Base-by-base conservation (phyloP, 2,329 filamentous ascomycete species). In the Chrysosporium queenslandicum region DNA sequence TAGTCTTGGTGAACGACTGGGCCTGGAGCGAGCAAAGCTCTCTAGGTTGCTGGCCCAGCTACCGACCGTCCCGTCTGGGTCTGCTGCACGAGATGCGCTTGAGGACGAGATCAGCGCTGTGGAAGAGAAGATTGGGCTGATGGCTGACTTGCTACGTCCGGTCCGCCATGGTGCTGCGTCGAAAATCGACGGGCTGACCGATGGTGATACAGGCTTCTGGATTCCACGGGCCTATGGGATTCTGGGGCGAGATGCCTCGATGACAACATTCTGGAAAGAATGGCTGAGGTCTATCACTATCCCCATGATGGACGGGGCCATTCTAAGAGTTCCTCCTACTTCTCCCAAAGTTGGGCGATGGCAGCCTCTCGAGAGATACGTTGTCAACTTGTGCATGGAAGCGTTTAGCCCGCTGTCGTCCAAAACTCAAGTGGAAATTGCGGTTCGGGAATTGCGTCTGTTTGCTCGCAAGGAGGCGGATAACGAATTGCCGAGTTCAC, bases 211-310 rank as follows among this genome's bases (percentile, higher is more conserved):
- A 50, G 92, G 91, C 1, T 82, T 97, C 55, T 98, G 92, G 92
- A 89, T 88, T 47, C 92, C 92, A 16, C 80, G 92, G 58, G 89
- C 91, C 1, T 98, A 94, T 64, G 92, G 92, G 54, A 84, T 98
- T 56, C 76, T 98, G 56, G 92, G 92, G 30, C 80, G 87, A 56
- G 92, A 98, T 65, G 77, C 77, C 11, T 84, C 82, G 55, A 79
- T 94, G 70, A 89, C 90, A 58, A 81, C 82, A 29, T 97, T 98
- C 71, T 98, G 91, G 90, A 97, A 97, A 68, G 92, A 98, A 67
- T 98, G 92, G 92, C 78, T 98, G 45, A 85, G 88, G 68, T 90
- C 91, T 5, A 79, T 97, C 8, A 76, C 92, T n/a, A 87, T 95
- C 20, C 92, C 92, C 25, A 98, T 97, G 92, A 89, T 83, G 1